Base-by-base conservation (phyloP, 805 yeast genomes). In the Wickerhamiella sergipiensis region DNA sequence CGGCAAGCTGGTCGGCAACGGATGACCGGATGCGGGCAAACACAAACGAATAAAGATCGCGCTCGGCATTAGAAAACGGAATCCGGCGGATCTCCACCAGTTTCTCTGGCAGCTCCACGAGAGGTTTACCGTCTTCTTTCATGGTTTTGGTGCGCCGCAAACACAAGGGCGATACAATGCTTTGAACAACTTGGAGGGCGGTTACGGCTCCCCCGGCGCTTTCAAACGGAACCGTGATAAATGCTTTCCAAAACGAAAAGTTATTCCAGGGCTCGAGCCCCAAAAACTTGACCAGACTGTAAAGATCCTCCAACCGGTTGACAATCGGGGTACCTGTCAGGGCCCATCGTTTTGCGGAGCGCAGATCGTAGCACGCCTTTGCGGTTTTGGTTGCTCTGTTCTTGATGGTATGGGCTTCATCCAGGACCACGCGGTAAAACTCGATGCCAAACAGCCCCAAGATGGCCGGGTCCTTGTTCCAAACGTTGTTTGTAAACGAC, bases 281-380 rank as follows among this genome's bases (percentile, higher is more conserved):
- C 46, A 90, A 67, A 59, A 82, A 90, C 57, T 79, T 78, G 17
- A 88, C 77, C 47, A 88, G 66, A 6, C 95, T 81, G 61, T 77
- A 89, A 46, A 90, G 67, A 64, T 90, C 97, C 64, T 90, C 97
- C 9, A 90, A 70, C 55, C 89, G 70, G 64, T 89, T 89, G 40
- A 88, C 83, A 26, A 89, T 85, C 0, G 97, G 97, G 0, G 97
- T 89, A 7, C 97, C 97, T 0, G 97, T 87, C 46, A 90, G 69
- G 2, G 83, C 72, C 97, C 97, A 89, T 53, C 79, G 78, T 47
- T 92, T 71, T 18, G 72, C 69, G 58, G 85, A 79, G 9, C 67
- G 60, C n/a, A 89, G 61, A 21, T 77, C 83, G 64, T 77, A 78
- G 7, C 88, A 74, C 0, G 97, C 83, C 55, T 80, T 81, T 0